Percentiles rank a stretch among this genome's conserved stretches.
Conservation (phyloP, 1,139 yeast genomes). For the Candida albicans region DNA sequence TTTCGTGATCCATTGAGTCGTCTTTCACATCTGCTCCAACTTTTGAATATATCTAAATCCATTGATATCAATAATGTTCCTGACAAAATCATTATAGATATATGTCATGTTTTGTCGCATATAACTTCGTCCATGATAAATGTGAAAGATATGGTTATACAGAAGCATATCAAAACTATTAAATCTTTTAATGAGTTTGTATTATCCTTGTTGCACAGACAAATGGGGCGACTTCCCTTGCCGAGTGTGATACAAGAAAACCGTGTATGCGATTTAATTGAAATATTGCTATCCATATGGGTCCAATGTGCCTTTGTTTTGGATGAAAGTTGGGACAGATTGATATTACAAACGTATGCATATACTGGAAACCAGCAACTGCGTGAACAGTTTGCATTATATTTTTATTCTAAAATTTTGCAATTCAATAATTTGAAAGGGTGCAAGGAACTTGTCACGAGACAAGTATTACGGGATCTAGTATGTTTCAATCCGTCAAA, state of each 20-base stretch:
- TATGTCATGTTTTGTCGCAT: constrained; percentile 1
- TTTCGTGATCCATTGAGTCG: neutral
- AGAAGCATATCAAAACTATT: neutral
- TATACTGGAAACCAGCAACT: constrained; percentile 41
- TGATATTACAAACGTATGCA: constrained; percentile 40
- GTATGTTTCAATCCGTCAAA: constrained; percentile 27
- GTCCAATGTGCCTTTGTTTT: constrained; percentile 20
- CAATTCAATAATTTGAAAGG: constrained; percentile 21
- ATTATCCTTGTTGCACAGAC: constrained; percentile 18
- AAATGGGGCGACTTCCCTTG: constrained; percentile 41
- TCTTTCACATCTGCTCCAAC: constrained; percentile 4
- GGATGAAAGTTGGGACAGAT: constrained; percentile 36
- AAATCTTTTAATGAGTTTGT: constrained; percentile 8
- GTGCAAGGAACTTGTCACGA: constrained; percentile 25
- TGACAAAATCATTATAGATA: constrained; percentile 8
- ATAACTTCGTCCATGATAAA: neutral
- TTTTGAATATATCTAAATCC: constrained; percentile 5
- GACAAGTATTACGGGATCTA: constrained; percentile 25
- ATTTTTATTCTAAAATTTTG: constrained; percentile 30
- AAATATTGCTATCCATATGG: constrained; percentile 33
- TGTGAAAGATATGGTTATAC: neutral
- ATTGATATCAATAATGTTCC: constrained; percentile 6
- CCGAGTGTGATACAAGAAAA: constrained; percentile 26
- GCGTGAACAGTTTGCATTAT: constrained; percentile 36
- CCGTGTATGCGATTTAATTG: constrained; percentile 24